Conservation (phyloP, 148 eudicot species). For the Fallopia convolvulus region DNA sequence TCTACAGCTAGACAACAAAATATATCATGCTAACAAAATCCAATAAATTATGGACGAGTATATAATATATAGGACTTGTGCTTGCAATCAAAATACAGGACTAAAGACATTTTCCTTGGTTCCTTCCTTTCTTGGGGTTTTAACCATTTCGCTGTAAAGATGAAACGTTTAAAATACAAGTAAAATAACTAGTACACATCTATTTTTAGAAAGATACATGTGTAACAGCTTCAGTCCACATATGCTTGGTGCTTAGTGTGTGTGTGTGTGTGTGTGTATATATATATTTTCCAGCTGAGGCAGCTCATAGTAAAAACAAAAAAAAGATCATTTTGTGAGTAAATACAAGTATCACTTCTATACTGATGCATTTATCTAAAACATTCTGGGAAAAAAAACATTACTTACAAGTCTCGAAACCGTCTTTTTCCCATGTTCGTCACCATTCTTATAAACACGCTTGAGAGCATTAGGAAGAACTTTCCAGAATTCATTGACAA, state of each 20-base stretch:
- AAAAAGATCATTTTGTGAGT: background rate
- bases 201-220: background rate
- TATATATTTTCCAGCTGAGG: background rate
- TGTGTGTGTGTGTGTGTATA: too few relatives aligned
- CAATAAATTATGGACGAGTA: background rate
- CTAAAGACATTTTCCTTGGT: background rate
- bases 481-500: slow-evolving; percentile 97
- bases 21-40: background rate
- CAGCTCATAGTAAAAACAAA: background rate
- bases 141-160: background rate
- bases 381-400: background rate
- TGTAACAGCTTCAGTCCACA: background rate
- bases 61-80: background rate
- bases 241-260: background rate
- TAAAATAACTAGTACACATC: background rate
- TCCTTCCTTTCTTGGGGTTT: background rate
- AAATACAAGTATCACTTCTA: background rate
- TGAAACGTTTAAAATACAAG: background rate
- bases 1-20: background rate
- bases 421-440: slow-evolving; percentile 65
- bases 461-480: slow-evolving; percentile 83
- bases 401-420: slow-evolving; percentile 71
- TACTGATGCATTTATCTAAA: background rate
- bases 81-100: background rate
- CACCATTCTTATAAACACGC: slow-evolving; percentile 55